Evolutionary conservation across 2,329 filamentous ascomycete species (phyloP), one percentile per base, ranked within the genome.

Genomic region (Botrytis byssoidea): DNA sequence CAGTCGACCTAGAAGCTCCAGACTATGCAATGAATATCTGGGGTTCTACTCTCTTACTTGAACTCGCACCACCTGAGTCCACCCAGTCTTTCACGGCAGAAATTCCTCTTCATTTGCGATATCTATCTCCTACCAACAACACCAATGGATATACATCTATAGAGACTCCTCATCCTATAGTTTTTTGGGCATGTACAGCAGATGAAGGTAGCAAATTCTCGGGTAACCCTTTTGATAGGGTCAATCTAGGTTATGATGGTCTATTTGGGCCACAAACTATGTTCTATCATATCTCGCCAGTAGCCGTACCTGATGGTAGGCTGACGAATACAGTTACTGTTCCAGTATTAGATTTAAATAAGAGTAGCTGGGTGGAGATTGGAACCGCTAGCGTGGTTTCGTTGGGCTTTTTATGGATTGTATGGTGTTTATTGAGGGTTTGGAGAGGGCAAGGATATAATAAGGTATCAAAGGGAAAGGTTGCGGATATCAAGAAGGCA

Each of bases 1-100:
- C 93, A 32, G 92, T 95, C 10, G 95, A 98, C 77, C 90, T 98
- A 71, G 95, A 98, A 84, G 94, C 94, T 0, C 95, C 95, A 1
- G 91, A 92, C 78, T 98, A 97, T 85, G 89, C 91, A 2, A 87
- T 94, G 44, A 80, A 87, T 10, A 82, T 86, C 46, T 98, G 95
- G 95, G 95, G 95, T 8, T 95, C 92, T 0, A 89, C 88, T 25
- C 86, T 94, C 25, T 86, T 98, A 7, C 83, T 98, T 32, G 91
- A 96, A 80, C 86, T 98, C 57, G 88, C 89, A 0, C 89, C 91
- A 0, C 74, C 78, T 0, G 84, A 69, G 18, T 18, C 42, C 20
- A 32, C 68, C 25, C 82, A 83, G 20, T 75, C 81, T 1, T 94
- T 90, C 89, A 91, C 87, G 10, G 88, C 88, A 18, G 88, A 91